Base-by-base conservation (phyloP, 805 yeast genomes). In the Crinitomyces ghanaensis region DNA sequence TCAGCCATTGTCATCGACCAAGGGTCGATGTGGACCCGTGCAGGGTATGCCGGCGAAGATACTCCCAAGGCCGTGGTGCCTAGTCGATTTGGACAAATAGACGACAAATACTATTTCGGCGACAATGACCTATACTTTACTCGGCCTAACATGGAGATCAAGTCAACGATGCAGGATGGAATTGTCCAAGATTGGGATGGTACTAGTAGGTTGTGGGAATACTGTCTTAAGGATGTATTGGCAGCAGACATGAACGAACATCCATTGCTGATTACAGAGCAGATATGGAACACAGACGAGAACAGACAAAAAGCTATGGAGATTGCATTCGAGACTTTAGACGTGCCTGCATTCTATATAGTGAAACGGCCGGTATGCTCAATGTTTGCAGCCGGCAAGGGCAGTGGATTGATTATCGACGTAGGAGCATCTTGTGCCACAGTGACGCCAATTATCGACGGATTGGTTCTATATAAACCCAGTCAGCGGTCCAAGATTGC, bases 31-130 rank as follows among this genome's bases (percentile, higher is more conserved):
- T 60, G 72, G 36, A 84, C 95, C 8, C 72, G 86, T 37, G 70
- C 80, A 17, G 98, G 98, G 1, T 81, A 72, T 50, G 86, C 96
- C 5, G 97, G 97, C 9, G 88, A 85, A 40, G 94, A 84, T 49
- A 65, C 72, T 34, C 98, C 98, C 6, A 71, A 76, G 39, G 59
- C 74, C 4, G 72, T 80, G 16, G 57, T 76, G 6, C 85, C 94
- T 3, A 80, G 94, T 16, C 24, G n/a, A 8, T 36, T 17, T 28
- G 30, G 30, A 7, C 16, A 11, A 28, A 5, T 6, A 15, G 9
- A 21, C n/a, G 27, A 26, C 30, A 19, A 29, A 6, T 45, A 40
- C 31, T 39, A 31, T 26, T 36, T 47, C 28, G 46, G 46, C 7
- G 51, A 43, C 18, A 39, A 40, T 20, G 31, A 22, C 12, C 18